Evolutionary conservation across 495 filamentous ascomycete species (phyloP).

Genomic region (Neurospora intermedia): DNA sequence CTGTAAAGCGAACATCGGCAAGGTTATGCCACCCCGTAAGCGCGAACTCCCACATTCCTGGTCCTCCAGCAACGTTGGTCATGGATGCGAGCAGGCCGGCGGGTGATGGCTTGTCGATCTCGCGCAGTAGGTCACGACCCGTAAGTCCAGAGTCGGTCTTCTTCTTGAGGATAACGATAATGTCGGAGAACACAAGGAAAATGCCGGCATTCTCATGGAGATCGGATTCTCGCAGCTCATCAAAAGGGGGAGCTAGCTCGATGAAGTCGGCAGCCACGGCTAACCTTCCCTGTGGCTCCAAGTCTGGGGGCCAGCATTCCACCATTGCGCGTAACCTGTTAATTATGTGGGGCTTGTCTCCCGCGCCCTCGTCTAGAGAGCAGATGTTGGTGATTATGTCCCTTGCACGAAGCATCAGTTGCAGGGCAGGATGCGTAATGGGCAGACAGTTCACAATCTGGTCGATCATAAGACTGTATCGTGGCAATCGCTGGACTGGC

Average conservation of each 20-base stretch:
- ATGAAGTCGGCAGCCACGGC: conserved; percentile 76
- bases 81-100: conserved; percentile 44
- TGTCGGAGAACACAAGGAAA: conserved; percentile 76
- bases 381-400: conserved; percentile 94
- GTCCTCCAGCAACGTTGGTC: conserved; percentile 42
- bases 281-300: conserved; percentile 65
- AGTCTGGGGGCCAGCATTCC: conserved; percentile 65
- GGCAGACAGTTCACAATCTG: conserved; percentile 81
- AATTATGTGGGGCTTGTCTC: conserved; percentile 57
- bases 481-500: conserved; percentile 86
- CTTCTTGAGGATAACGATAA: conserved; percentile 65
- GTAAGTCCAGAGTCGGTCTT: conserved; percentile 47
- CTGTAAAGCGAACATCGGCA: conserved; percentile 61
- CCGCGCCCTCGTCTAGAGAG: conserved; percentile 61
- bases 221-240: conserved; percentile 4
- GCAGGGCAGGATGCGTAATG: conserved; percentile 69
- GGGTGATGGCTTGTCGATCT: conserved; percentile 65
- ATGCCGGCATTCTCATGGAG: conserved; percentile 47
- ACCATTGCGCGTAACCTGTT: conserved; percentile 65
- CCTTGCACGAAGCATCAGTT: conserved; percentile 68
- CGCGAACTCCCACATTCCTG: conserved; percentile 49
- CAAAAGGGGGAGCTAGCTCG: conserved; percentile 67
- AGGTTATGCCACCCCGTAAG: conserved; percentile 65
- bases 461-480: conserved; percentile 93
- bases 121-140: conserved; percentile 68